Conservation (phyloP, 768 basidiomycete species). For the Boletellus ananiceps region DNA sequence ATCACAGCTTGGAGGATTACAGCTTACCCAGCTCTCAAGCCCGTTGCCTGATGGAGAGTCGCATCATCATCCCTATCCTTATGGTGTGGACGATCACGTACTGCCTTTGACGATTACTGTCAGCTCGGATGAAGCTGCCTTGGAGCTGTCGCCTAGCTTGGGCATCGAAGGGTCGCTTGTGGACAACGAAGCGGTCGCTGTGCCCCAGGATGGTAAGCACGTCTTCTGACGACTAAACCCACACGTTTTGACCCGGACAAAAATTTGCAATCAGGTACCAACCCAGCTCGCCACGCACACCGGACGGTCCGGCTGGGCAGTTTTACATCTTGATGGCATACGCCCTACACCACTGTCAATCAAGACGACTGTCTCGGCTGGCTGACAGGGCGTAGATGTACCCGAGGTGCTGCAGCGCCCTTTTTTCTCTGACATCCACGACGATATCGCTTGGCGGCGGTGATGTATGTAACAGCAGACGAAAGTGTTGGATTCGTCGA, state of each 20-base stretch:
- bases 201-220: not conserved
- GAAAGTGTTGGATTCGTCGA: constrained; percentile 58
- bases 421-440: constrained; percentile 54
- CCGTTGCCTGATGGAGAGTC: not conserved
- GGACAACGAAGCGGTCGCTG: not conserved
- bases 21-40: not conserved
- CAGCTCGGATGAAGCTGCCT: constrained; percentile 22
- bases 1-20: not conserved
- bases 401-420: constrained; percentile 37
- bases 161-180: constrained; percentile 24
- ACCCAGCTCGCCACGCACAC: constrained; percentile 15
- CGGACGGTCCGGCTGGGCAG: constrained; percentile 54
- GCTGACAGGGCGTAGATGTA: constrained; percentile 36
- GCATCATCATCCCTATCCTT: constrained; percentile 33
- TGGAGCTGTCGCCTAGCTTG: constrained; percentile 29
- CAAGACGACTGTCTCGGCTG: constrained; percentile 73
- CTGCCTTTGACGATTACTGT: constrained; percentile 32
- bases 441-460: constrained; percentile 63
- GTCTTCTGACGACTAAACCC: constrained; percentile 4
- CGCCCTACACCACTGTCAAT: constrained; percentile 63
- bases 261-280: not conserved
- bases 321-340: constrained; percentile 72
- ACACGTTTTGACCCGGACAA: not conserved
- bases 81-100: constrained; percentile 38
- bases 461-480: constrained; percentile 46